These are phyloP conservation scores for Chlorella sorokiniana DNA, from an alignment of 139 green algal genomes.

Conservation along the genomic window DNA sequence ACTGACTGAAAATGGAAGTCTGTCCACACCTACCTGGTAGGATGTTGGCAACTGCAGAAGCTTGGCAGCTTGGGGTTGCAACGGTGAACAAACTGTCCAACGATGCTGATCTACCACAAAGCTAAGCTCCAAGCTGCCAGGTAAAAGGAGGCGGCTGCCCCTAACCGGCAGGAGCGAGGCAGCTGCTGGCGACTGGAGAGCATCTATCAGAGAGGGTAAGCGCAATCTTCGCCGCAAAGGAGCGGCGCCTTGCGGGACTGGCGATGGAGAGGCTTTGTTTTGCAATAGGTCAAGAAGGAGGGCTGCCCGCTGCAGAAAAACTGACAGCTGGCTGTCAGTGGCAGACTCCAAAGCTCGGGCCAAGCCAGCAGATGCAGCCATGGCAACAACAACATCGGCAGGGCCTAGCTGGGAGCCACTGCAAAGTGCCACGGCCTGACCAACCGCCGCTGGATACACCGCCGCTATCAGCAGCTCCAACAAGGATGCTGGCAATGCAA, in stretches of 20 bases:
- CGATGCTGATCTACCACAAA: neutral
- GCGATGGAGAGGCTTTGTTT: neutral
- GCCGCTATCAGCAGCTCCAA: neutral
- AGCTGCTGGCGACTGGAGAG: neutral
- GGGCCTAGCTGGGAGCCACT: neutral
- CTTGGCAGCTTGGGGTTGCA: neutral
- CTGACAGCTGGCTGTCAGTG: neutral
- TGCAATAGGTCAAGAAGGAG: slow-evolving; percentile 1
- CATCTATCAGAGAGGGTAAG: neutral
- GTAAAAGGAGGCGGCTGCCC: neutral
- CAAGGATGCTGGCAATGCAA: slow-evolving; percentile 6
- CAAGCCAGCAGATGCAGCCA: neutral
- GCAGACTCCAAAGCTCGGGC: neutral
- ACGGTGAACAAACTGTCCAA: neutral
- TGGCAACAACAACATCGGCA: neutral
- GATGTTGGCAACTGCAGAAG: slow-evolving; percentile 17
- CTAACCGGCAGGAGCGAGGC: neutral
- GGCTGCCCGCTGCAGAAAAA: neutral
- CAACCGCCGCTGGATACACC: neutral
- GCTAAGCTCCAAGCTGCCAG: neutral
- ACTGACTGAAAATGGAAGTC: neutral
- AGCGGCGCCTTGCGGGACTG: neutral
- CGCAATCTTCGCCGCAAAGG: neutral
- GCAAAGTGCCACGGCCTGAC: neutral
- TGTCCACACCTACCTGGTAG: neutral